phyloP scores from a whole-genome alignment of 2,329 filamentous ascomycete species.

The Cercospora sp. region DNA sequence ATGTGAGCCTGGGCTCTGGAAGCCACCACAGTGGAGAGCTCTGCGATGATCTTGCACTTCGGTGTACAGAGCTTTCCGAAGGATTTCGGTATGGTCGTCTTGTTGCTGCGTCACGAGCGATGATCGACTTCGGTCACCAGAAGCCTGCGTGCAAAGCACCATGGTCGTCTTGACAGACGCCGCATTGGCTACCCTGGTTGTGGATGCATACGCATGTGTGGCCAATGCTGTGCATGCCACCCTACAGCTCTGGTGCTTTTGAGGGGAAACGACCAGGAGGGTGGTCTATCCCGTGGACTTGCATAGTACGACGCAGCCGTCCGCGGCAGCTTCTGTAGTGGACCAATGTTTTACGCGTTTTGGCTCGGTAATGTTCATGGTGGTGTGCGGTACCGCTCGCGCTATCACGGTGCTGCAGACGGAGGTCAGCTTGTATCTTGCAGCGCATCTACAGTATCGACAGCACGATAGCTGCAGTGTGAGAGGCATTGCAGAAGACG shows the following conservation, averaged over 20 bases:
- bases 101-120: background rate
- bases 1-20: background rate
- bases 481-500: background rate
- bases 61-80: background rate
- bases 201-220: background rate
- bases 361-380: background rate
- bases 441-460: background rate
- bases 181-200: background rate
- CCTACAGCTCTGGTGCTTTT: background rate
- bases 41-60: background rate
- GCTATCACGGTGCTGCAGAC: background rate
- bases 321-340: slow-evolving; percentile 8
- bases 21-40: background rate
- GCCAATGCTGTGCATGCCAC: slow-evolving; percentile 1
- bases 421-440: background rate
- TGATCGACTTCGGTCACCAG: background rate
- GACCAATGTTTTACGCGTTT: background rate
- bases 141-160: background rate
- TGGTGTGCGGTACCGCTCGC: background rate
- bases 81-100: background rate
- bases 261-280: slow-evolving; percentile 3
- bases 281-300: slow-evolving; percentile 3
- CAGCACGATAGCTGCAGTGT: background rate
- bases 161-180: slow-evolving; percentile 8
- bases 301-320: slow-evolving; percentile 3